Percentiles rank a stretch among this genome's conserved stretches.
Conservation (phyloP, 495 filamentous ascomycete genomes). For the Aspergillus olivimuriae region DNA sequence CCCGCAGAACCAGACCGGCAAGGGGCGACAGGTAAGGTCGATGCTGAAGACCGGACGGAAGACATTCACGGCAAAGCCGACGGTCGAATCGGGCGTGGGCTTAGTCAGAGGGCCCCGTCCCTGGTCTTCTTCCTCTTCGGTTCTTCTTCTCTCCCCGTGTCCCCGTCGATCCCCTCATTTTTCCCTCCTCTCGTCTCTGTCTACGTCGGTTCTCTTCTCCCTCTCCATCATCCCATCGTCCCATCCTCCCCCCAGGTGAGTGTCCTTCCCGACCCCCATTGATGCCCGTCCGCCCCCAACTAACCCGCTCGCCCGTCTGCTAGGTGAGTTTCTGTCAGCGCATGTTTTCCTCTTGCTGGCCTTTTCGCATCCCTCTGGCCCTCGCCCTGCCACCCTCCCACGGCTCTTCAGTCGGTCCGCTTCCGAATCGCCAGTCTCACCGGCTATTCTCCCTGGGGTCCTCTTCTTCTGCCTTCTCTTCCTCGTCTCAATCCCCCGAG, state of each 20-base stretch:
- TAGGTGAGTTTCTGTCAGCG: background rate
- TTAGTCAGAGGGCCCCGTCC: no score
- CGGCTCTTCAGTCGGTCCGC: background rate
- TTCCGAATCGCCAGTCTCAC: background rate
- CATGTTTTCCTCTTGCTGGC: background rate
- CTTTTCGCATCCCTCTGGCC: background rate
- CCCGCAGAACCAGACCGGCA: no score
- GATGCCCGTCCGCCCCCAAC: background rate
- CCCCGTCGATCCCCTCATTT: slow-evolving; percentile 6
- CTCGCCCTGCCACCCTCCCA: no score
- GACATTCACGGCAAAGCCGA: background rate
- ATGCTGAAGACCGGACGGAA: background rate
- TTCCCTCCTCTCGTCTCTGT: slow-evolving; percentile 5
- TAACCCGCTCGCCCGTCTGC: background rate
- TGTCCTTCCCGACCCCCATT: no score
- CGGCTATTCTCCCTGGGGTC: background rate
- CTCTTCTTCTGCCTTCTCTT: background rate
- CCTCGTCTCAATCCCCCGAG: background rate
- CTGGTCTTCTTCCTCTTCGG: no score
- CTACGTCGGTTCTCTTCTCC: slow-evolving; percentile 7
- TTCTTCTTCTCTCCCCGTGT: slow-evolving; percentile 7
- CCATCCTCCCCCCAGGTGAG: background rate
- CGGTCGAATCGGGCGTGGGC: slow-evolving; percentile 7
- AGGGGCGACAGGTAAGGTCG: no score
- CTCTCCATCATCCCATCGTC: slow-evolving; percentile 1